A percentile compares a stretch with the other conserved stretches of the same genome.
These are phyloP conservation scores for Gossypium sturtianum DNA, from an alignment of 345 rosid species.

Conservation along the genomic window DNA sequence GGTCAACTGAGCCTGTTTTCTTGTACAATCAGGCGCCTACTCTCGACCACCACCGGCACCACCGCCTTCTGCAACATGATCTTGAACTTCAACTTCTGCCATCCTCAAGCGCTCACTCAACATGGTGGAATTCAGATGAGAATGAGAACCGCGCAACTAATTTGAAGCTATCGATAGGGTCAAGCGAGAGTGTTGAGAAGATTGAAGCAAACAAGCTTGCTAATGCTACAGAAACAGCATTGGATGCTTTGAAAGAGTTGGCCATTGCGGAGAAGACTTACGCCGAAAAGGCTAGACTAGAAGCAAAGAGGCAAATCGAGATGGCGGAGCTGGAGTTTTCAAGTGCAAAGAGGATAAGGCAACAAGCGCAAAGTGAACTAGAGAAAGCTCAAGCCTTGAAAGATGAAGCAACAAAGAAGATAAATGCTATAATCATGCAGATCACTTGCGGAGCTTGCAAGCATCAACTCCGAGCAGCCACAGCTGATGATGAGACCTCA, in stretches of 20 bases:
- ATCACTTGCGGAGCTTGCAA: constrained; percentile 75
- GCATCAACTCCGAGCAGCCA: constrained; percentile 45
- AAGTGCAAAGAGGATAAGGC: constrained; percentile 68
- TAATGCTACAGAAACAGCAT: constrained; percentile 11
- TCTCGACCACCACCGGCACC: constrained; percentile 15
- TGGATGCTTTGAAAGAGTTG: constrained; percentile 45
- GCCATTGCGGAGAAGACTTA: constrained; percentile 58
- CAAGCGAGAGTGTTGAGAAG: constrained; percentile 17
- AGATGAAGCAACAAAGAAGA: constrained; percentile 59
- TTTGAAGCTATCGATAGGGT: constrained; percentile 67
- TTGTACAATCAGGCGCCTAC: constrained; percentile 21
- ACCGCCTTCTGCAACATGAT: constrained; percentile 32
- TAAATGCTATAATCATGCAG: constrained; percentile 54
- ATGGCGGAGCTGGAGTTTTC: constrained; percentile 69
- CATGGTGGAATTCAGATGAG: constrained; percentile 22
- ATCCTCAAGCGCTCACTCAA: constrained; percentile 21
- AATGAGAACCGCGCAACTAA: constrained; percentile 23
- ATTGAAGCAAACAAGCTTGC: background rate
- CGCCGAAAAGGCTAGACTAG: constrained; percentile 63
- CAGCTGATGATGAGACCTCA: constrained; percentile 55
- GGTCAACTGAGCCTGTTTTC: constrained; percentile 21
- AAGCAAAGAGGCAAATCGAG: constrained; percentile 68
- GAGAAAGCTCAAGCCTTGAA: constrained; percentile 61
- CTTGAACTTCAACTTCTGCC: constrained; percentile 73
- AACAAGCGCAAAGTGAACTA: constrained; percentile 61